phyloP scores from a whole-genome alignment of 495 filamentous ascomycete genomes.

The Hyphodiscus hymeniophilus region DNA sequence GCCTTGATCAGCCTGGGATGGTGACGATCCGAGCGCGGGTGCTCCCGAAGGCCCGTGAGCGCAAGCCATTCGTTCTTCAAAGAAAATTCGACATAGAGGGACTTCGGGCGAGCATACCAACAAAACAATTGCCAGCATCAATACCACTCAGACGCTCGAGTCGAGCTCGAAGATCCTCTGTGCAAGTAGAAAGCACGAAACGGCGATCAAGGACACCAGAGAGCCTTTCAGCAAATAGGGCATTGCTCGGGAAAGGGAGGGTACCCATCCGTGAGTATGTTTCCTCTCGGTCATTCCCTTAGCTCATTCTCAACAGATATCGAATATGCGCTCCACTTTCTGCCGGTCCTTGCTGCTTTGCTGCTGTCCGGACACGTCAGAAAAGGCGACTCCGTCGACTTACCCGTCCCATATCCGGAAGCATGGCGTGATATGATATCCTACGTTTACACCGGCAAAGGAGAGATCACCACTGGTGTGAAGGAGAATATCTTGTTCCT shows the following conservation, averaged over 20 bases:
- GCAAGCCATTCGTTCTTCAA: conserved; percentile 38
- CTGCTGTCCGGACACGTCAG: conserved; percentile 40
- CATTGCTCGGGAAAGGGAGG: conserved; percentile 10
- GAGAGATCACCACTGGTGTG: conserved; percentile 27
- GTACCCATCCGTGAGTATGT: conserved; percentile 44
- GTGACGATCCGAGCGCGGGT: conserved; percentile 40
- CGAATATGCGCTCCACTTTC: conserved; percentile 36
- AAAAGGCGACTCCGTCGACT: conserved; percentile 42
- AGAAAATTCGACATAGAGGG: conserved; percentile 37
- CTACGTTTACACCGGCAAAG: conserved; percentile 43
- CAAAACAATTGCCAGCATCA: not conserved
- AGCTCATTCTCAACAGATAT: conserved; percentile 29
- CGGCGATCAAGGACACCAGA: not conserved
- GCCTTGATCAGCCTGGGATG: not conserved
- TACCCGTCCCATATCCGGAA: conserved; percentile 46
- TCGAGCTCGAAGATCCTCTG: conserved; percentile 7
- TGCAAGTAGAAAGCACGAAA: not conserved
- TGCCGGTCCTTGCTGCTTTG: conserved; percentile 44
- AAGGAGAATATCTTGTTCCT: not conserved
- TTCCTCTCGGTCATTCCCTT: not conserved
- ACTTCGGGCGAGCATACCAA: conserved; percentile 27
- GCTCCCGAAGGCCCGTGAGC: conserved; percentile 29
- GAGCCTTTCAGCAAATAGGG: not conserved
- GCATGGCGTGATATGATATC: conserved; percentile 41
- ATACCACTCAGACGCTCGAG: conserved; percentile 8